phyloP scores from a whole-genome alignment of 2,329 filamentous ascomycete genomes.

The Ophiocordyceps camponoti-leonardi region DNA sequence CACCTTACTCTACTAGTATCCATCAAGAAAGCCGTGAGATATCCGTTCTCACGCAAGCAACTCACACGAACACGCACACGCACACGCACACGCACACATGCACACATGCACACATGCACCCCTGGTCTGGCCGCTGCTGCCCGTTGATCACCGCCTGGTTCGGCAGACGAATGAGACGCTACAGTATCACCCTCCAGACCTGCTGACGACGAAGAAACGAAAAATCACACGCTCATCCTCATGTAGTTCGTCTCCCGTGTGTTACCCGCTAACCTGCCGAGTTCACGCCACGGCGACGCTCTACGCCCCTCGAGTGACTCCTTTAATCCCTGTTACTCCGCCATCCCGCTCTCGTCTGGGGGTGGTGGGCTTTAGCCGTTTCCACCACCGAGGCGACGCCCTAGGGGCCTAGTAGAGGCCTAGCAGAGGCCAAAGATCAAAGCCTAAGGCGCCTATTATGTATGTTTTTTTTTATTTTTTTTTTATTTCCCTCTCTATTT shows the following conservation, averaged over 20 bases:
- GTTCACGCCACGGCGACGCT: no score
- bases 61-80: no score
- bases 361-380: neutral
- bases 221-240: constrained; percentile 1
- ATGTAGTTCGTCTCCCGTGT: no score
- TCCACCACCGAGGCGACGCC: constrained; percentile 1
- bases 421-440: neutral
- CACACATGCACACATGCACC: neutral
- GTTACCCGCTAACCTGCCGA: no score
- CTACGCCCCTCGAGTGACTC: neutral
- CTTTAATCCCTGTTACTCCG: constrained; percentile 1
- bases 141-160: constrained; percentile 13
- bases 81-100: no score
- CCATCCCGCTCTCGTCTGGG: constrained; percentile 6
- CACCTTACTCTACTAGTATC: no score
- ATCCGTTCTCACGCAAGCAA: no score
- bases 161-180: constrained; percentile 16
- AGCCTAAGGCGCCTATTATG: neutral
- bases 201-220: constrained; percentile 7
- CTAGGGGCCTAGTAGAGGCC: no score
- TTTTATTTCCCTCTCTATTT: neutral
- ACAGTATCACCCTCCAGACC: constrained; percentile 2
- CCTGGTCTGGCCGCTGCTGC: constrained; percentile 7
- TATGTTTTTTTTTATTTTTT: no score
- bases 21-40: no score